Percentiles rank a stretch among this genome's conserved stretches.
Evolutionary conservation across 2,329 filamentous ascomycete genomes (phyloP).

Genomic region (Chaetomium sp.): DNA sequence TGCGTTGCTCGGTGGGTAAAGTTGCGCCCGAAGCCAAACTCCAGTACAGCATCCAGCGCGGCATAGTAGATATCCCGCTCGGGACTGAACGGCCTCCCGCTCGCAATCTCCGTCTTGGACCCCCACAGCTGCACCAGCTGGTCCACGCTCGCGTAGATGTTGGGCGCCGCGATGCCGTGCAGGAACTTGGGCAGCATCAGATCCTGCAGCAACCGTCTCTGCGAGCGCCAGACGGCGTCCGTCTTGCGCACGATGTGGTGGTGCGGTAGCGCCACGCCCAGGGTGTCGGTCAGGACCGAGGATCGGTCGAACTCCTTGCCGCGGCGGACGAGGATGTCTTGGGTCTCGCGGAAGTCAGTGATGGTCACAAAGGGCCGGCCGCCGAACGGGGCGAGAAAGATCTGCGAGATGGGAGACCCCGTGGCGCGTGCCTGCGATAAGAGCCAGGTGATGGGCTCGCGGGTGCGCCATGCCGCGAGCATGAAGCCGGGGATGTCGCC

Average conservation of each 20-base stretch:
- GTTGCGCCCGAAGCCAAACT: background rate
- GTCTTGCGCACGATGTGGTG: background rate
- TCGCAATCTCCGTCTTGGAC: background rate
- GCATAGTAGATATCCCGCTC: background rate
- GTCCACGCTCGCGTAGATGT: background rate
- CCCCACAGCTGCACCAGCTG: background rate
- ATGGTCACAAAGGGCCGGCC: background rate
- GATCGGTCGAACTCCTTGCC: conserved; percentile 15
- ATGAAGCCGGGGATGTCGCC: background rate
- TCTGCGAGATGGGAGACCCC: background rate
- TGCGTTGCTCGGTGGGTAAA: background rate
- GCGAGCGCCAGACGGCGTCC: background rate
- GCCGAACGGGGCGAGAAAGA: background rate
- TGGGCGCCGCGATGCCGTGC: background rate
- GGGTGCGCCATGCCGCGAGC: background rate
- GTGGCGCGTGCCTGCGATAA: background rate
- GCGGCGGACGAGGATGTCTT: conserved; percentile 18
- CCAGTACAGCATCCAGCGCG: background rate
- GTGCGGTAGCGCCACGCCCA: background rate
- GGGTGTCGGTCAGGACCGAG: background rate
- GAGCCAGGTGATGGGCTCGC: background rate
- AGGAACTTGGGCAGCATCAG: background rate
- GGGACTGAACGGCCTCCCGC: background rate
- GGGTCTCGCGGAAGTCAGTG: background rate
- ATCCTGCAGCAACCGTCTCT: background rate